Percentiles rank a stretch among this genome's conserved stretches.
Conservation (phyloP, 1,284 basidiomycete genomes). For the Mycena citricolor region DNA sequence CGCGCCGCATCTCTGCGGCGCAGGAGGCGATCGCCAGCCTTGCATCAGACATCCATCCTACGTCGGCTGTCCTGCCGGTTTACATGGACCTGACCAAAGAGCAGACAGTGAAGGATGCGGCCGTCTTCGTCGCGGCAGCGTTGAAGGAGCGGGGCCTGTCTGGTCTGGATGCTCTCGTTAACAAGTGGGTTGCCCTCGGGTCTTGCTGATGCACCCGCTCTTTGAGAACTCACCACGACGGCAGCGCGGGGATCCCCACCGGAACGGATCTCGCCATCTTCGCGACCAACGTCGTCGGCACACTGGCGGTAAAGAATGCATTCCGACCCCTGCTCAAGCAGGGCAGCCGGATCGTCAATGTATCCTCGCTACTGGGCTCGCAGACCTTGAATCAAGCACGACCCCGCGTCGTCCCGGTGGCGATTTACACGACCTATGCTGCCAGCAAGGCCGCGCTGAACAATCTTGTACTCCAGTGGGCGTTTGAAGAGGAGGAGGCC, state of each 20-base stretch:
- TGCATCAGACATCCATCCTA: neutral
- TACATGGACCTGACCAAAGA: constrained; percentile 5
- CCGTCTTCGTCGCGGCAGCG: neutral
- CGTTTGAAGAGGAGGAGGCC: neutral
- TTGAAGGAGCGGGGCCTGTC: neutral
- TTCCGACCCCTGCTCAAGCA: neutral
- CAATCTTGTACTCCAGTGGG: neutral
- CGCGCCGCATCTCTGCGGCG: too few relatives aligned
- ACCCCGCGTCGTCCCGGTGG: neutral
- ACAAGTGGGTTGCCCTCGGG: neutral
- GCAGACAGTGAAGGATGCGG: neutral
- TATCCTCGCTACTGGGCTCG: neutral
- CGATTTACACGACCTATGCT: neutral
- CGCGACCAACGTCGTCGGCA: constrained; percentile 4
- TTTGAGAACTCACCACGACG: too few relatives aligned
- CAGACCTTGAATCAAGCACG: neutral
- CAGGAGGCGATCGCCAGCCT: neutral
- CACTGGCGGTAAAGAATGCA: neutral
- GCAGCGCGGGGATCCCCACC: neutral
- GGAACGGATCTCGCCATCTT: neutral
- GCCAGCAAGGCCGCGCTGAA: constrained; percentile 3
- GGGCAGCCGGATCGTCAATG: neutral
- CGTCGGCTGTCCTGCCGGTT: constrained; percentile 4
- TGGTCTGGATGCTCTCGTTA: constrained; percentile 1
- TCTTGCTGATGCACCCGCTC: neutral